These are phyloP conservation scores for Talaromyces sp. DNA, from an alignment of 2,329 filamentous ascomycete genomes.

Conservation along the genomic window DNA sequence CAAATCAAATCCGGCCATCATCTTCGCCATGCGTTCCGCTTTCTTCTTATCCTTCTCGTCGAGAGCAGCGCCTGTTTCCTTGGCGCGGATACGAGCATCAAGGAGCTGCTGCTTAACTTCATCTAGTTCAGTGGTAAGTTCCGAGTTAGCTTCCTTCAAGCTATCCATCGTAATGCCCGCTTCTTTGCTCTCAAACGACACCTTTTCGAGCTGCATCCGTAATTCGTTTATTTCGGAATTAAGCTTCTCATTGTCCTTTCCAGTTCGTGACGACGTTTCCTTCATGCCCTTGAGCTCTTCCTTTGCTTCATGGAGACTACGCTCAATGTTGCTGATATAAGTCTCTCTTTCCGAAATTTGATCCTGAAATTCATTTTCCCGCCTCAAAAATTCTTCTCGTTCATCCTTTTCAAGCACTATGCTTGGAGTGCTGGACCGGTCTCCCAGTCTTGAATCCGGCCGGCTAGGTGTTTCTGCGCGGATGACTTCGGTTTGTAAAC, in stretches of 20 bases:
- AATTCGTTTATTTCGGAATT: conserved; percentile 84
- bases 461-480: conserved; percentile 57
- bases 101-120: conserved; percentile 94
- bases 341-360: conserved; percentile 91
- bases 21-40: conserved; percentile 98
- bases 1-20: conserved; percentile 98
- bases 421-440: conserved; percentile 81
- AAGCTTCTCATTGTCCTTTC: conserved; percentile 86
- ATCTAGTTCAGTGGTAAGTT: conserved; percentile 86
- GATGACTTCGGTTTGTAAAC: conserved; percentile 34
- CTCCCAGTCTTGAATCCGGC: conserved; percentile 65
- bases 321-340: conserved; percentile 72
- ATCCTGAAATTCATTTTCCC: conserved; percentile 96
- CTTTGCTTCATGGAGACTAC: conserved; percentile 73
- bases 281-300: conserved; percentile 83
- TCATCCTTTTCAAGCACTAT: conserved; percentile 92
- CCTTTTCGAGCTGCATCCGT: conserved; percentile 93
- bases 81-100: conserved; percentile 93
- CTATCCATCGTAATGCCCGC: conserved; percentile 97
- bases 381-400: conserved; percentile 87
- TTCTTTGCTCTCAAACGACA: conserved; percentile 95
- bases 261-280: conserved; percentile 75
- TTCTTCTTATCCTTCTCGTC: conserved; percentile 99
- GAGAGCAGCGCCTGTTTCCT: conserved; percentile 81
- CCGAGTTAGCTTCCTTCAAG: conserved; percentile 89